phyloP scores from a whole-genome alignment of 2,329 filamentous ascomycete species.

The Verticillium klebahnii region DNA sequence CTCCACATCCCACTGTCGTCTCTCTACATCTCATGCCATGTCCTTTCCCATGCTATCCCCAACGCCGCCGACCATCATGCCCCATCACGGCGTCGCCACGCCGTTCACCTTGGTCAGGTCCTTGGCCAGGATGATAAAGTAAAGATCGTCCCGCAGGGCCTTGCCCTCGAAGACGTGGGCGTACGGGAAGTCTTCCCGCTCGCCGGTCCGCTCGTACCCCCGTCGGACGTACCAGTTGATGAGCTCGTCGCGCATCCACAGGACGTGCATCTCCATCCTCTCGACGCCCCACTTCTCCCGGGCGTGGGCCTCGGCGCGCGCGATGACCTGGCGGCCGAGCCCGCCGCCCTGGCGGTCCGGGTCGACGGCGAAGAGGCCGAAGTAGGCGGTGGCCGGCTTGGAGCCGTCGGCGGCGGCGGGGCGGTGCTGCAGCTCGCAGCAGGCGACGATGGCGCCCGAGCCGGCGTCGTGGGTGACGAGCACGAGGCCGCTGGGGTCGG shows the following conservation, averaged over 20 bases:
- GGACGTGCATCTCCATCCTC: constrained; percentile 38
- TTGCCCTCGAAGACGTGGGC: constrained; percentile 26
- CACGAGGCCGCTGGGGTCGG: constrained; percentile 26
- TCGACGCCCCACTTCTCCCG: constrained; percentile 23
- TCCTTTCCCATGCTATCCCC: neutral
- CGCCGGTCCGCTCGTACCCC: constrained; percentile 35
- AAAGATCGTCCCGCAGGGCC: constrained; percentile 36
- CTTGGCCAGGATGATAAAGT: constrained; percentile 37
- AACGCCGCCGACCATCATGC: no score
- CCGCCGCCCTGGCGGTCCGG: constrained; percentile 36
- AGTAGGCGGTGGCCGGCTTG: constrained; percentile 29
- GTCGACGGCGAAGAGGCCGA: constrained; percentile 45
- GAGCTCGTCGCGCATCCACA: constrained; percentile 36
- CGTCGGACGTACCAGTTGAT: constrained; percentile 40
- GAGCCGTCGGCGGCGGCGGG: neutral
- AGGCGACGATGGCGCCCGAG: constrained; percentile 26
- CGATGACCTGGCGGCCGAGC: constrained; percentile 35
- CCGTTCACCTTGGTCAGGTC: constrained; percentile 13
- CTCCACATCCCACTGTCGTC: no score
- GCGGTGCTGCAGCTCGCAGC: constrained; percentile 35
- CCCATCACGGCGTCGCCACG: neutral
- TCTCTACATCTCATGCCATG: neutral
- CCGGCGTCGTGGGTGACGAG: constrained; percentile 28
- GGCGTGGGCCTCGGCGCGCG: constrained; percentile 33
- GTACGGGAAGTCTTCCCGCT: constrained; percentile 38